These are phyloP conservation scores for Gelatoporia subvermispora DNA, from an alignment of 768 basidiomycete species.

Conservation along the genomic window DNA sequence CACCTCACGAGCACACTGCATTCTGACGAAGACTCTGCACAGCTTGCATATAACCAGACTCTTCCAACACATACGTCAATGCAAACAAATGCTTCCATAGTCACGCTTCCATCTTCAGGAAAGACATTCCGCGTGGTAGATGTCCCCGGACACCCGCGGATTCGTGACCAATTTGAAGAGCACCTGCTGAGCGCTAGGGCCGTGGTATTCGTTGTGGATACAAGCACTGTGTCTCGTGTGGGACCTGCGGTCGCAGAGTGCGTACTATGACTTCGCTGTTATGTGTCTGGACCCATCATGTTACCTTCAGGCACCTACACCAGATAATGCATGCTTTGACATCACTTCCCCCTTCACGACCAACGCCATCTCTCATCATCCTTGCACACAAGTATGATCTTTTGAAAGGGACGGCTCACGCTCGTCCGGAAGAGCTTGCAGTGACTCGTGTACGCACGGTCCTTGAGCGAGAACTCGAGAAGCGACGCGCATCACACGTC, in stretches of 20 bases:
- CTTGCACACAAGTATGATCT: slow-evolving; percentile 77
- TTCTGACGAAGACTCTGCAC: slow-evolving; percentile 7
- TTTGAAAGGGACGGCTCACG: slow-evolving; percentile 43
- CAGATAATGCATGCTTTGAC: slow-evolving; percentile 62
- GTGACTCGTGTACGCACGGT: slow-evolving; percentile 69
- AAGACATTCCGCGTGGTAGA: slow-evolving; percentile 58
- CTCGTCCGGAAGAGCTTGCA: slow-evolving; percentile 44
- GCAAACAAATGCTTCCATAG: slow-evolving; percentile 58
- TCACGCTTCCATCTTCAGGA: slow-evolving; percentile 37
- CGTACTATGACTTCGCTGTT: slow-evolving; percentile 23
- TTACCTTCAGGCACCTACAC: slow-evolving; percentile 62
- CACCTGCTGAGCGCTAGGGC: slow-evolving; percentile 57
- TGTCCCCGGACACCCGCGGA: slow-evolving; percentile 81
- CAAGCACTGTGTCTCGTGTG: slow-evolving; percentile 73
- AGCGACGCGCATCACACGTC: slow-evolving; percentile 58
- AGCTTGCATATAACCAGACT: slow-evolving; percentile 65
- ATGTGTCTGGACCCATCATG: background rate
- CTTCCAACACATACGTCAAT: slow-evolving; percentile 73
- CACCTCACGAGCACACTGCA: slow-evolving; percentile 4
- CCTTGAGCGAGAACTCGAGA: slow-evolving; percentile 82
- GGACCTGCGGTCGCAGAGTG: slow-evolving; percentile 76
- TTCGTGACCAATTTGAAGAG: slow-evolving; percentile 69
- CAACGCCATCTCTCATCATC: slow-evolving; percentile 55
- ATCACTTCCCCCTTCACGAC: slow-evolving; percentile 67
- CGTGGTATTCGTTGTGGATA: slow-evolving; percentile 76